Conservation (phyloP, 106 monocot species). For the Narthecium ossifragum region DNA sequence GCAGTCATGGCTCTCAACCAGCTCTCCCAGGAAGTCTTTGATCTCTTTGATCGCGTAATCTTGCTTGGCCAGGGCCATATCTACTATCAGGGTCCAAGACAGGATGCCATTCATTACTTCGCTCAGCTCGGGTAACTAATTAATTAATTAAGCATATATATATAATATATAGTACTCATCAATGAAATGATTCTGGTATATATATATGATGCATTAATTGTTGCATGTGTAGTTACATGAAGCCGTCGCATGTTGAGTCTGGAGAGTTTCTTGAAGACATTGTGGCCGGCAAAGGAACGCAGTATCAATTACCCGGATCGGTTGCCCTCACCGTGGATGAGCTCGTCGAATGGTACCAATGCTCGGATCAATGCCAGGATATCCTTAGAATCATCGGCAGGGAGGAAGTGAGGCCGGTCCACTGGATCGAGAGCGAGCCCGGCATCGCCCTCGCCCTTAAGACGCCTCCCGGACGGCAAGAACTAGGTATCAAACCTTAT, state of each 20-base stretch:
- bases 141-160: no score
- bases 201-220: no score
- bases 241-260: conserved; percentile 7
- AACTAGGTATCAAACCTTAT: no score
- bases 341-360: neutral
- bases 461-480: neutral
- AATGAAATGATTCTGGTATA: no score
- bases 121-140: conserved; percentile 5
- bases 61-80: neutral
- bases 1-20: conserved; percentile 11
- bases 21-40: conserved; percentile 9
- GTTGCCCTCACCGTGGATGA: neutral
- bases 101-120: conserved; percentile 8
- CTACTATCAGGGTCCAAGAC: conserved; percentile 1
- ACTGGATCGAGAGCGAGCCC: conserved; percentile 14
- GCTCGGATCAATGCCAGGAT: neutral
- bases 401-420: neutral
- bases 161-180: no score
- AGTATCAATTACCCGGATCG: conserved; percentile 1
- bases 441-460: conserved; percentile 6
- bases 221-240: no score
- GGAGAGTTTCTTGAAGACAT: conserved; percentile 14
- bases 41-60: conserved; percentile 9
- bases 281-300: neutral
- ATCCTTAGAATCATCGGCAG: neutral